Base-by-base conservation (phyloP, 768 basidiomycete genomes). In the Auriscalpium microsporum region DNA sequence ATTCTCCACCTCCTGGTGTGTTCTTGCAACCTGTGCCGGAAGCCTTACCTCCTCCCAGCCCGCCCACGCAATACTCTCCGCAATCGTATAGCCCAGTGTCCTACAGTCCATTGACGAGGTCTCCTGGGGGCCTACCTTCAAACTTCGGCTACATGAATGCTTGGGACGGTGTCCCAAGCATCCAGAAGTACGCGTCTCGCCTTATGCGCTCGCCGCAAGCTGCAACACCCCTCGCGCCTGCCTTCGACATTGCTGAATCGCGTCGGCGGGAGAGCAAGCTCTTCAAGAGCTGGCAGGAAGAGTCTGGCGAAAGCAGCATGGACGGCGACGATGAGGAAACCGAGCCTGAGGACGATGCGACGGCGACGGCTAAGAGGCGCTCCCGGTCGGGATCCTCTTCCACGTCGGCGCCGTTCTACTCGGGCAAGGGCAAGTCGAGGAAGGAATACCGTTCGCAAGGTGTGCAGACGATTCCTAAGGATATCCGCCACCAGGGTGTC, bases 141-240 rank as follows among this genome's bases (percentile, higher is more conserved):
- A 72, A 78, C 13, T 72, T 90, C 56, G 74, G 75, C 14, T 91
- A 88, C 68, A 71, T 78, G 7, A 92, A 96, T 69, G 88, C 87
- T 2, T 93, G 91, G 90, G 94, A 97, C 64, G 73, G 66, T 40
- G 82, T 88, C 21, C 87, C 90, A 8, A 83, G 82, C 57, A 92
- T 93, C 55, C 82, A 87, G 60, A 79, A 76, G 56, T 91, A 94
- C 68, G 86, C 86, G 1, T 75, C 79, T 13, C 75, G 75, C 58
- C 71, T 84, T 35, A 78, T 77, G 37, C 74, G 80, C 52, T 77
- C 83, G n/a, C 65, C 75, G 6, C 71, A 71, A 19, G 45, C 57
- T n/a, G 48, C 16, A 68, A 73, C 19, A 64, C 66, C 78, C 48
- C 71, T 73, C 5, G 75, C 75, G 6, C 79, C 83, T 48, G 72